Percentiles rank a stretch among this genome's conserved stretches.
Conservation (phyloP, 1,139 yeast species). For the Kluyveromyces sp. region DNA sequence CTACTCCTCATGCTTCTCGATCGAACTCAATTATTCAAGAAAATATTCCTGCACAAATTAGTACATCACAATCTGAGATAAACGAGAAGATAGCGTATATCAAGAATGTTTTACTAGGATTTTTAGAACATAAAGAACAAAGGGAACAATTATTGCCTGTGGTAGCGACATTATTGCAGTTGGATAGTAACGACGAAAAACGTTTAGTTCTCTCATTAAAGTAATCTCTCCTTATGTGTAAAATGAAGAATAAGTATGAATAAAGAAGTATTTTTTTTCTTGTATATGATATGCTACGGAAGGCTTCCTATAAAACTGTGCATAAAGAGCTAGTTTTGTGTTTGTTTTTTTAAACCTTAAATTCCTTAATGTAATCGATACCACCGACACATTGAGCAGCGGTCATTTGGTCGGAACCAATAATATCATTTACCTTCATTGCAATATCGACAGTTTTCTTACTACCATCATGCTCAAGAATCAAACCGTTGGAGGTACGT, state of each 20-base stretch:
- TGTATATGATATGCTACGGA: too few species aligned
- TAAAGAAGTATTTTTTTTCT: neutral
- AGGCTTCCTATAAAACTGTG: too few species aligned
- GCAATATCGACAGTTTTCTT: slow-evolving; percentile 63
- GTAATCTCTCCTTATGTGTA: slow-evolving; percentile 18
- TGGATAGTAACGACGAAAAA: slow-evolving; percentile 64
- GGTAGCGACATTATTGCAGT: slow-evolving; percentile 60
- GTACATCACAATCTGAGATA: slow-evolving; percentile 23
- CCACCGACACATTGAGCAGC: slow-evolving; percentile 83
- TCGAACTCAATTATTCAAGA: slow-evolving; percentile 10
- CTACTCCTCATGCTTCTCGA: slow-evolving; percentile 18
- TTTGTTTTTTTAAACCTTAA: slow-evolving; percentile 1
- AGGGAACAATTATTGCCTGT: slow-evolving; percentile 80
- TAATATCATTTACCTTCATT: slow-evolving; percentile 43
- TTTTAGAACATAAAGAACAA: slow-evolving; percentile 87
- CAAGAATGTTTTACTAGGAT: slow-evolving; percentile 81
- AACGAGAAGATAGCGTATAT: slow-evolving; percentile 59
- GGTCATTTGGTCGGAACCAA: slow-evolving; percentile 56
- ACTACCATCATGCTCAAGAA: slow-evolving; percentile 79
- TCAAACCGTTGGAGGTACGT: slow-evolving; percentile 46
- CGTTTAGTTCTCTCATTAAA: slow-evolving; percentile 57
- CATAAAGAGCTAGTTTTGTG: neutral
- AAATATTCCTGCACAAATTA: neutral
- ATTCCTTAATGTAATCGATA: slow-evolving; percentile 30
- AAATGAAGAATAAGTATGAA: neutral